A percentile compares a stretch with the other conserved stretches of the same genome.
Evolutionary conservation across 1,284 basidiomycete species (phyloP).

Genomic region (Porodaedalea pini): DNA sequence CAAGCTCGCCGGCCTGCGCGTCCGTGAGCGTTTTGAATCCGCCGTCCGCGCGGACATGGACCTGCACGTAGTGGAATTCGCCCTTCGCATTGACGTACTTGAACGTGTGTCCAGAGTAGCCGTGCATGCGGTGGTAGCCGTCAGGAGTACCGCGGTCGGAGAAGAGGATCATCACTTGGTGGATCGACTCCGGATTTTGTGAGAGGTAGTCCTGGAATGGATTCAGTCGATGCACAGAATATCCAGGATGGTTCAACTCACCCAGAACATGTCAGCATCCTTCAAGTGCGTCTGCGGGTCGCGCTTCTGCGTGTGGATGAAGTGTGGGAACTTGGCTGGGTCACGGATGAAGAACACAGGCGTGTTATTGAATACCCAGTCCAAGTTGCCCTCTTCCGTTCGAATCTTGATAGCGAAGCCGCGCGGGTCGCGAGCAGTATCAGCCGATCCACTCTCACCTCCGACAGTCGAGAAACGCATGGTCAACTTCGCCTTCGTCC

Average conservation of each 20-base stretch:
- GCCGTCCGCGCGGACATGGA: slow-evolving; percentile 73
- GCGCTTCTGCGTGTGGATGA: slow-evolving; percentile 95
- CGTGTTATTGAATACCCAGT: slow-evolving; percentile 92
- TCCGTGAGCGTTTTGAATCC: slow-evolving; percentile 78
- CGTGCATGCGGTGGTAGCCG: slow-evolving; percentile 81
- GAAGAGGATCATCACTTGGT: slow-evolving; percentile 88
- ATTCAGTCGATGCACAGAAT: neutral
- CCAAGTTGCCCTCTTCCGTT: slow-evolving; percentile 87
- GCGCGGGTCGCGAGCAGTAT: slow-evolving; percentile 89
- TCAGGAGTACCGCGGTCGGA: slow-evolving; percentile 90
- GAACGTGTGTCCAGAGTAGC: slow-evolving; percentile 91
- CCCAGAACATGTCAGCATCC: slow-evolving; percentile 80
- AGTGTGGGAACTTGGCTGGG: slow-evolving; percentile 84
- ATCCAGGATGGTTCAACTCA: slow-evolving; percentile 30
- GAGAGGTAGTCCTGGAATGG: slow-evolving; percentile 78
- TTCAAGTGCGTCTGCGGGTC: slow-evolving; percentile 87
- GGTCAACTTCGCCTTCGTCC: slow-evolving; percentile 69
- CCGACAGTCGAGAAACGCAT: slow-evolving; percentile 87
- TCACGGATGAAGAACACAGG: slow-evolving; percentile 88
- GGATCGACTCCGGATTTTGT: slow-evolving; percentile 90
- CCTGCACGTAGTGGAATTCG: slow-evolving; percentile 78
- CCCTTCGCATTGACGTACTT: slow-evolving; percentile 85
- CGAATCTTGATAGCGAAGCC: slow-evolving; percentile 91
- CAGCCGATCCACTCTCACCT: slow-evolving; percentile 84
- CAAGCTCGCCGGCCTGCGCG: slow-evolving; percentile 49